Evolutionary conservation across 2,329 filamentous ascomycete genomes (phyloP), one percentile per base, ranked within the genome.

Genomic region (Botrytis sinoallii): DNA sequence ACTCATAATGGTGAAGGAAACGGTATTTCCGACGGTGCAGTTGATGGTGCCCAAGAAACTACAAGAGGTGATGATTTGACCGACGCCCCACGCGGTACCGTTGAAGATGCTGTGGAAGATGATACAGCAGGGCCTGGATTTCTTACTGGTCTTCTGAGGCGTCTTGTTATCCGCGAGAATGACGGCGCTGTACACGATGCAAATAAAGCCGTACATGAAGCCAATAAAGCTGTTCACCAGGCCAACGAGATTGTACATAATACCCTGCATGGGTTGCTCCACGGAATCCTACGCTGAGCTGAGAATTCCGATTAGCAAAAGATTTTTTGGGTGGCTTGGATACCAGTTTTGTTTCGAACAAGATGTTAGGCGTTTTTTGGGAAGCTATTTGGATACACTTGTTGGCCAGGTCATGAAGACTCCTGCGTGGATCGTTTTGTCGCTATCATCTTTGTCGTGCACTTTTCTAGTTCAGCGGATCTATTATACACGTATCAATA

Each of bases 11-110:
- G 5, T n/a, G 9, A n/a, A n/a, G 48, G 4, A 52, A 14, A n/a
- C 3, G 10, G 0, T 1, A 3, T 6, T 14, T 1, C 4, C 25
- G 0, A 14, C 10, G 9, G 0, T 52, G 22, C 22, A 14, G 10
- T 12, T 48, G 46, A 12, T 48, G 5, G 1, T 52, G 10, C 22
- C 46, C 0, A 12, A 1, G 22, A n/a, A 3, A 22, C 10, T 12
- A 48, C 46, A 25, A 9, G 22, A 48, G 46, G 9, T 12, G 8
- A 4, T 10, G 46, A 1, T 25, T 25, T 4, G 46, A 9, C 9
- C 20, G 20, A 48, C 4, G 20, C 20, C 9, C 0, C 44, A 46
- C 7, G 44, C 2, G 18, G 44, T 20, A 46, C 20, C 7, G 38
- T 40, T 40, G 38, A 40, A 40, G 40, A 40, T 40, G 12, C 40